Conservation (phyloP, 495 filamentous ascomycete genomes). For the Bacidia gigantensis region DNA sequence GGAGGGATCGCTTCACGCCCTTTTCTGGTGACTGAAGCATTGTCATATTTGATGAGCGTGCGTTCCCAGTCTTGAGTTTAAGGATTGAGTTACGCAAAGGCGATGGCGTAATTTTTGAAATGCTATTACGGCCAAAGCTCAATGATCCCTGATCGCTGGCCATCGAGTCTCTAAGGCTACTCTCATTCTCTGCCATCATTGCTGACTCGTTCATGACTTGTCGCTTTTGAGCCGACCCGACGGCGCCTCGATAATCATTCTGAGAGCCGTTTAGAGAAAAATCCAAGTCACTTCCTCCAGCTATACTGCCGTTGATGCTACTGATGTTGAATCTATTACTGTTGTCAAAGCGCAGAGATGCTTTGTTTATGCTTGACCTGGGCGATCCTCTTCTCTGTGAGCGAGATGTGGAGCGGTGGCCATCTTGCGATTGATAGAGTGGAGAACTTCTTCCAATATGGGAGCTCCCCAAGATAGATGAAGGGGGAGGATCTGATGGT, state of each 20-base stretch:
- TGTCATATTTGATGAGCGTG: neutral
- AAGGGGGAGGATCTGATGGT: conserved; percentile 54
- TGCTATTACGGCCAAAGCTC: too few relatives aligned
- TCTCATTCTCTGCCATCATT: too few relatives aligned
- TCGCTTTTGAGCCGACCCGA: too few relatives aligned
- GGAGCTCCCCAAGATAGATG: conserved; percentile 51
- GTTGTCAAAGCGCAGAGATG: conserved; percentile 24
- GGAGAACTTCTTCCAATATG: conserved; percentile 36
- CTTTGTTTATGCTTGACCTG: conserved; percentile 13
- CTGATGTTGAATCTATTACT: conserved; percentile 18
- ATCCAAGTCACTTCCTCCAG: neutral
- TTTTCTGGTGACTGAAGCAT: neutral
- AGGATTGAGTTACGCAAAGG: neutral
- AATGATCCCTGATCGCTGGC: too few relatives aligned
- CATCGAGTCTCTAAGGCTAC: too few relatives aligned
- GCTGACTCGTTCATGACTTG: too few relatives aligned
- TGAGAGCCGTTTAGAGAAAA: neutral
- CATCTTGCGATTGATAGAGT: conserved; percentile 20
- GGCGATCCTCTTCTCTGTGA: neutral
- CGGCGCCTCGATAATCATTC: too few relatives aligned
- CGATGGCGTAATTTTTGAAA: too few relatives aligned
- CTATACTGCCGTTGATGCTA: conserved; percentile 1
- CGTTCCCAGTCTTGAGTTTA: neutral
- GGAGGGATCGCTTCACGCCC: neutral
- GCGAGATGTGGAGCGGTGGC: neutral